Base-by-base conservation (phyloP, 2,329 filamentous ascomycete genomes). In the Ophiostoma montium region DNA sequence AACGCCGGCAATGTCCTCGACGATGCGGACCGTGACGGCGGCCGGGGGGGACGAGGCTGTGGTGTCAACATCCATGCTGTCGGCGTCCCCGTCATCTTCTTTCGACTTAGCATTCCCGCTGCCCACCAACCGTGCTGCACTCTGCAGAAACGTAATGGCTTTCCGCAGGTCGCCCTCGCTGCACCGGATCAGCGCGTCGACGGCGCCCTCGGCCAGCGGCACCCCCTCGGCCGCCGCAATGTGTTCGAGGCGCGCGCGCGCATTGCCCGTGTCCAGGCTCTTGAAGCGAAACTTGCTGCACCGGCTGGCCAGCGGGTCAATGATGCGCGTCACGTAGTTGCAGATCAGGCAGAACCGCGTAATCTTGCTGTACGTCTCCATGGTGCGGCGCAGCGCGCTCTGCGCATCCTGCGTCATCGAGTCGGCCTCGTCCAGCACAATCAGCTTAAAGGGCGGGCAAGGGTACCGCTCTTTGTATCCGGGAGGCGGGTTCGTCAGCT, bases 351-450 rank as follows among this genome's bases (percentile, higher is more conserved):
- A 96, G 66, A 99, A 98, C 13, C 92, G 77, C 2, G 92, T 99
- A 66, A 96, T 95, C 60, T 88, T 89, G 64, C 79, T 86, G 66
- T 96, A 96, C 42, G 88, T 94, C 69, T 99, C 92, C 92, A 99
- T 99, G 2, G 92, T 98, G 49, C 94, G 77, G 56, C 92, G 76
- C 50, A 98, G 72, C 5, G 94, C 92, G 52, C 81, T 86, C 70
- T 98, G 92, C 12, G 92, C 92, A 67, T 98, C 94, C 65, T 96
- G 90, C 35, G 92, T 98, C 90, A 99, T 96, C 57, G 84, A 92
- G 64, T 99, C 92, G 57, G 92, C 92, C 69, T 98, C 92, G 66
- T 98, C 92, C 52, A 99, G 79, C 53, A 99, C 87, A 62, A 98
- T 90, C 62, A 99, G 95, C 70, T 98, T 99, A 72, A 95, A 98